These are phyloP conservation scores for Chaetomium cochliodes DNA, from an alignment of 495 filamentous ascomycete genomes.

Conservation along the genomic window DNA sequence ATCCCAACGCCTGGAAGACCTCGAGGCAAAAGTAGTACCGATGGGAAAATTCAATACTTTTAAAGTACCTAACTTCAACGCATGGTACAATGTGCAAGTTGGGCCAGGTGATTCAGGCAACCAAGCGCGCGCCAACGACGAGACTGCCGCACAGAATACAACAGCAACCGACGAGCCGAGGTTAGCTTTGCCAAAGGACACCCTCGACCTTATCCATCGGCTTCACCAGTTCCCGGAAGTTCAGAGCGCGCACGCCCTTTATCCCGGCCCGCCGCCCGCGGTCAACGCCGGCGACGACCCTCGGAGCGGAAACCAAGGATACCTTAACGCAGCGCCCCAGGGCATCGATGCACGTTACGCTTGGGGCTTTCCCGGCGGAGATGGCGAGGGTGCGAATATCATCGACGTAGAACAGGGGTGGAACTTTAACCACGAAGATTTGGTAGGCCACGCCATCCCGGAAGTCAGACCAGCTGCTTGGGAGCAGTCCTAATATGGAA, in stretches of 20 bases:
- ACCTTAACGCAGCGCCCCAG: slow-evolving; percentile 21
- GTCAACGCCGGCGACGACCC: slow-evolving; percentile 21
- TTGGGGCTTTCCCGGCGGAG: slow-evolving; percentile 23
- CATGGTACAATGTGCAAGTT: slow-evolving; percentile 15
- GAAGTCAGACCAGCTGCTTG: neutral
- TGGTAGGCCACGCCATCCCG: neutral
- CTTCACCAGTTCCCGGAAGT: slow-evolving; percentile 11
- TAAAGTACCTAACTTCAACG: slow-evolving; percentile 14
- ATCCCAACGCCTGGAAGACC: neutral
- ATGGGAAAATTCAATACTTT: neutral
- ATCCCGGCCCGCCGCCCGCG: slow-evolving; percentile 14
- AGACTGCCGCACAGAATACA: neutral
- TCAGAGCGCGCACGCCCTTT: slow-evolving; percentile 9
- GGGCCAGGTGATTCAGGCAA: neutral
- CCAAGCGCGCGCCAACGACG: neutral
- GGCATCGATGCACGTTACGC: slow-evolving; percentile 28
- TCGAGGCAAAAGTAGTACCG: neutral
- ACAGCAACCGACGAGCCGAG: neutral
- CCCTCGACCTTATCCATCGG: slow-evolving; percentile 11
- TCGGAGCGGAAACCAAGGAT: slow-evolving; percentile 18
- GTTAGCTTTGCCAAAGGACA: neutral
- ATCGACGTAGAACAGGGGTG: slow-evolving; percentile 28
- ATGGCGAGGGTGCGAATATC: slow-evolving; percentile 17
- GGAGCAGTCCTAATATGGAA: no score
- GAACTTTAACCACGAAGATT: slow-evolving; percentile 24